phyloP scores from a whole-genome alignment of 441 rosid species.

The Macaranga tanarius region DNA sequence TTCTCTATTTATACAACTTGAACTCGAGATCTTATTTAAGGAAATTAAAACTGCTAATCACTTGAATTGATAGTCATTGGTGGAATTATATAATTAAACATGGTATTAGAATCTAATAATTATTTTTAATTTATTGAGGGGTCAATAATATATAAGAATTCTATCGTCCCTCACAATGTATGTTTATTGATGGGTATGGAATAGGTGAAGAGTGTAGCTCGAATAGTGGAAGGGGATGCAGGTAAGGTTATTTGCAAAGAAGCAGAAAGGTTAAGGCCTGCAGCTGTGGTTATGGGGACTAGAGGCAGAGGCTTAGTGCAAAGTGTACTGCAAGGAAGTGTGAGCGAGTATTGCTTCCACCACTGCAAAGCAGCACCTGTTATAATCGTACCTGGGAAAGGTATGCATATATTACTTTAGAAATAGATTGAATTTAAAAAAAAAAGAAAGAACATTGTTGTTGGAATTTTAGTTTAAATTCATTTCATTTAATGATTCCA shows the following conservation, averaged over 20 bases:
- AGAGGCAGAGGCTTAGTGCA: slow-evolving; percentile 81
- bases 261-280: slow-evolving; percentile 76
- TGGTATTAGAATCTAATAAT: too few relatives aligned
- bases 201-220: slow-evolving; percentile 65
- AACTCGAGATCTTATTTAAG: too few relatives aligned
- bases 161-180: background rate
- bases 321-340: slow-evolving; percentile 83
- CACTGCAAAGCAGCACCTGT: slow-evolving; percentile 80
- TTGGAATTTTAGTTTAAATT: background rate
- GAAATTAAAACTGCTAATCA: too few relatives aligned
- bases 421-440: background rate
- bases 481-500: background rate
- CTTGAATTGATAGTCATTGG: too few relatives aligned
- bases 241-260: slow-evolving; percentile 77
- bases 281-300: slow-evolving; percentile 82
- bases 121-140: too few relatives aligned
- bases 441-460: too few relatives aligned
- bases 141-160: background rate
- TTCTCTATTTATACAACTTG: too few relatives aligned
- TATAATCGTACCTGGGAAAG: slow-evolving; percentile 79
- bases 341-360: slow-evolving; percentile 81
- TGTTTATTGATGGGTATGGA: slow-evolving; percentile 6
- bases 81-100: too few relatives aligned
- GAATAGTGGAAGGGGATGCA: slow-evolving; percentile 77
- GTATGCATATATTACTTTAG: slow-evolving; percentile 24